These are phyloP conservation scores for Fraxinus quadrangulata DNA, from an alignment of 257 asterid species.

Conservation along the genomic window DNA sequence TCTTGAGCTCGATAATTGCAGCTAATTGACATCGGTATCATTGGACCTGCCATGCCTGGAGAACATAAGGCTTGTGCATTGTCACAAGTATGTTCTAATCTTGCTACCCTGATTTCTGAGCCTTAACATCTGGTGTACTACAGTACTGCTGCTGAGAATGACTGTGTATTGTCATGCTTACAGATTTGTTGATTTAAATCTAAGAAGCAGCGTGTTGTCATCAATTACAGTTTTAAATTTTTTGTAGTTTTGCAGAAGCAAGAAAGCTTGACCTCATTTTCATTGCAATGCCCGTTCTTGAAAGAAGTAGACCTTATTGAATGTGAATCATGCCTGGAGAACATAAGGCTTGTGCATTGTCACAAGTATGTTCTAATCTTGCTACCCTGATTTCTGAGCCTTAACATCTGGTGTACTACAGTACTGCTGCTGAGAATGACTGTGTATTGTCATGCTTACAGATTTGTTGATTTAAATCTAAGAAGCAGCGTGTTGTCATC, in stretches of 20 bases:
- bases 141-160: slow-evolving; percentile 3
- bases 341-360: too few species aligned
- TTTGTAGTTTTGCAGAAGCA: too few species aligned
- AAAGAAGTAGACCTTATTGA: too few species aligned
- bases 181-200: slow-evolving; percentile 74
- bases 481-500: slow-evolving; percentile 66
- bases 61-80: slow-evolving; percentile 85
- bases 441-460: slow-evolving; percentile 35
- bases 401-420: slow-evolving; percentile 10
- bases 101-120: slow-evolving; percentile 15
- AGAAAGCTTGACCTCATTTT: too few species aligned
- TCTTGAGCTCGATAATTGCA: slow-evolving; percentile 93
- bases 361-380: slow-evolving; percentile 66
- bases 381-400: slow-evolving; percentile 10
- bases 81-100: slow-evolving; percentile 76
- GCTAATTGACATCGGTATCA: slow-evolving; percentile 78
- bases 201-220: slow-evolving; percentile 64
- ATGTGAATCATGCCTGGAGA: too few species aligned
- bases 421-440: slow-evolving; percentile 8
- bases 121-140: slow-evolving; percentile 14
- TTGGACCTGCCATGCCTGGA: slow-evolving; percentile 75
- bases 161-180: slow-evolving; percentile 25
- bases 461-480: slow-evolving; percentile 71
- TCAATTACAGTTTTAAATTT: slow-evolving; percentile 85
- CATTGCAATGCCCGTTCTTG: too few species aligned